phyloP scores from a whole-genome alignment of 2,329 filamentous ascomycete species.

The Colletotrichum cereale region DNA sequence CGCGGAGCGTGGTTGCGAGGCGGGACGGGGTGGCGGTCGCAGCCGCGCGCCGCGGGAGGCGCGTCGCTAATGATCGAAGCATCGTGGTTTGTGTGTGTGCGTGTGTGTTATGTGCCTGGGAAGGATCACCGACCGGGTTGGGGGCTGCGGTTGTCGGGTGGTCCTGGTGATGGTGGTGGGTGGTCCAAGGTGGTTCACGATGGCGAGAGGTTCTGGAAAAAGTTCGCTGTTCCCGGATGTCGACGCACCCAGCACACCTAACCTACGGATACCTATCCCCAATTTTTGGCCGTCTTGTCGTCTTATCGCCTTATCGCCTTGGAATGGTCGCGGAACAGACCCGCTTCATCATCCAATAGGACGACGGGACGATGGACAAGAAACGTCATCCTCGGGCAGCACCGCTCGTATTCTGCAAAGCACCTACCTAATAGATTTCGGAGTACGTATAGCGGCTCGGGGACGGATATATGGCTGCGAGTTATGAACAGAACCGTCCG shows the following conservation, averaged over 20 bases:
- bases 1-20: slow-evolving; percentile 17
- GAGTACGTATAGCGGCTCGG: background rate
- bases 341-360: slow-evolving; percentile 23
- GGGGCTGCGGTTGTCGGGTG: slow-evolving; percentile 3
- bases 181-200: slow-evolving; percentile 15
- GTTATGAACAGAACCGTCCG: background rate
- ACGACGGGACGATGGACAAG: slow-evolving; percentile 6
- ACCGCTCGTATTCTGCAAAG: background rate
- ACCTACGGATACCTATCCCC: background rate
- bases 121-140: background rate
- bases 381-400: slow-evolving; percentile 33
- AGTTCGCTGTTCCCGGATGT: slow-evolving; percentile 28
- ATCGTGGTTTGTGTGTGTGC: slow-evolving; percentile 21
- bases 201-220: slow-evolving; percentile 30
- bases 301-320: slow-evolving; percentile 37
- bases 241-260: background rate
- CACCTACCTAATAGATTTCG: background rate
- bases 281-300: slow-evolving; percentile 30
- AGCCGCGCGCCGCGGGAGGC: slow-evolving; percentile 36
- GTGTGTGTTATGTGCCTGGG: background rate
- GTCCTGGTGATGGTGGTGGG: slow-evolving; percentile 11
- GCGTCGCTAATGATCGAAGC: slow-evolving; percentile 41
- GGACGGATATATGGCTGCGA: background rate
- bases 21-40: slow-evolving; percentile 7
- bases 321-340: slow-evolving; percentile 4